Percentiles rank a stretch among this genome's conserved stretches.
phyloP scores from a whole-genome alignment of 768 basidiomycete species.

The Rhizopogon vinicolor region DNA sequence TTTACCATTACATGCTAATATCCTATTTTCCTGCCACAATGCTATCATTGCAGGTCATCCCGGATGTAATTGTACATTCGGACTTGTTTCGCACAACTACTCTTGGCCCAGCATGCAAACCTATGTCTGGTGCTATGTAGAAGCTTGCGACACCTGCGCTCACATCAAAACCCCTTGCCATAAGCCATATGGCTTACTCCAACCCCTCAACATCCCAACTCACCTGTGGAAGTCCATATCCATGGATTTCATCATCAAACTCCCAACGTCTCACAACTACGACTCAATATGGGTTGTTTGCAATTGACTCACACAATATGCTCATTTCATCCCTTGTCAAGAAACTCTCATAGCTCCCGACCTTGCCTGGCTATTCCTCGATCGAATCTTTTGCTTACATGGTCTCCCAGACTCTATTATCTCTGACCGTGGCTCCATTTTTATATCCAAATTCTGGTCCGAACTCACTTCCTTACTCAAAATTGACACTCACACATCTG shows the following conservation, averaged over 20 bases:
- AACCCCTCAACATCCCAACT: slow-evolving; percentile 31
- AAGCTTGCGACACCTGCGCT: background rate
- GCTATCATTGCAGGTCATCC: slow-evolving; percentile 34
- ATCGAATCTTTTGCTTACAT: slow-evolving; percentile 11
- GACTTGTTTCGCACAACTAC: slow-evolving; percentile 30
- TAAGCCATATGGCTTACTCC: slow-evolving; percentile 16
- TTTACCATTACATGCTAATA: slow-evolving; percentile 19
- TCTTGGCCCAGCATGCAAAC: slow-evolving; percentile 29
- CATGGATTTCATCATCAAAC: slow-evolving; percentile 39
- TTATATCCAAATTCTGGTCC: slow-evolving; percentile 24
- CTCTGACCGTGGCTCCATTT: slow-evolving; percentile 20
- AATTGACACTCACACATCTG: slow-evolving; percentile 9
- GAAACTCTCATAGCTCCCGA: slow-evolving; percentile 1
- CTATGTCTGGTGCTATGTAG: background rate
- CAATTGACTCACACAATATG: background rate
- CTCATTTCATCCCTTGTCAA: slow-evolving; percentile 9
- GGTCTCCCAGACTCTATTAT: slow-evolving; percentile 17
- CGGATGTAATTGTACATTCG: slow-evolving; percentile 29
- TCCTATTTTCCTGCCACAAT: slow-evolving; percentile 33
- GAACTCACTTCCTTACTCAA: slow-evolving; percentile 6
- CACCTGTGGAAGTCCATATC: slow-evolving; percentile 34
- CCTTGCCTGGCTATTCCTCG: slow-evolving; percentile 6
- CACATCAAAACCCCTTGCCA: slow-evolving; percentile 1
- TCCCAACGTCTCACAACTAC: slow-evolving; percentile 13
- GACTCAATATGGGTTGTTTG: slow-evolving; percentile 29